These are phyloP conservation scores for Theileria annulata DNA, from an alignment of 169 alveolate species.

Conservation along the genomic window DNA sequence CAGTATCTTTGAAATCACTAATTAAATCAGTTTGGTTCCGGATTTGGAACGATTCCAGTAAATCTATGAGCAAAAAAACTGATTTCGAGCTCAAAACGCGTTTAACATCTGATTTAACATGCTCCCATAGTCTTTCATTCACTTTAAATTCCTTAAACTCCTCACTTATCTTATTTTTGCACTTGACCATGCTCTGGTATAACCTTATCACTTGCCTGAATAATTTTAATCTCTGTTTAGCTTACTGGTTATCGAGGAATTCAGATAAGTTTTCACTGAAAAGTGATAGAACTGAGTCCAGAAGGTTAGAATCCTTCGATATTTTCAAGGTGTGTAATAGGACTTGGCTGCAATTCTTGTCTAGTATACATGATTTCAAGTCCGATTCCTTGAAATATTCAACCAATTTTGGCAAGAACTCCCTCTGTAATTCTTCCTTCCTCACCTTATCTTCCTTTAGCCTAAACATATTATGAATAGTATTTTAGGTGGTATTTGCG, in stretches of 20 bases:
- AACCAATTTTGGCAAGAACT: conserved; percentile 39
- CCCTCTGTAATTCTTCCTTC: conserved; percentile 42
- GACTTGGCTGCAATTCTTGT: conserved; percentile 32
- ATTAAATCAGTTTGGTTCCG: conserved; percentile 15
- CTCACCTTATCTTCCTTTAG: conserved; percentile 46
- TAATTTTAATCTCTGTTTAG: background rate
- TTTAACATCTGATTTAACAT: conserved; percentile 17
- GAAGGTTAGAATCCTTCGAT: conserved; percentile 27
- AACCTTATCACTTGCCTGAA: conserved; percentile 37
- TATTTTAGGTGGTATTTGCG: background rate
- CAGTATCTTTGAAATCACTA: conserved; percentile 25
- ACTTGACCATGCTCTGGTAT: conserved; percentile 45
- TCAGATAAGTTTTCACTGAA: conserved; percentile 25
- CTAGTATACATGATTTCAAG: conserved; percentile 30
- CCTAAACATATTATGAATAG: conserved; percentile 7
- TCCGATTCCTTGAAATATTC: conserved; percentile 32
- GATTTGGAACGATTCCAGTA: conserved; percentile 45
- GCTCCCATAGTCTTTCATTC: conserved; percentile 38
- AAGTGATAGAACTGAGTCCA: conserved; percentile 25
- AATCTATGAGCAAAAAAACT: conserved; percentile 49
- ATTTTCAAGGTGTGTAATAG: conserved; percentile 21
- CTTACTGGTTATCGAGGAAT: conserved; percentile 47
- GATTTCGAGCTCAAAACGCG: conserved; percentile 26
- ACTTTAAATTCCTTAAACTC: conserved; percentile 15
- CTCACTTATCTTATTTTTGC: conserved; percentile 25